Evolutionary conservation across 2,329 filamentous ascomycete genomes (phyloP).

Genomic region (Ceratocystis diversiconidia): DNA sequence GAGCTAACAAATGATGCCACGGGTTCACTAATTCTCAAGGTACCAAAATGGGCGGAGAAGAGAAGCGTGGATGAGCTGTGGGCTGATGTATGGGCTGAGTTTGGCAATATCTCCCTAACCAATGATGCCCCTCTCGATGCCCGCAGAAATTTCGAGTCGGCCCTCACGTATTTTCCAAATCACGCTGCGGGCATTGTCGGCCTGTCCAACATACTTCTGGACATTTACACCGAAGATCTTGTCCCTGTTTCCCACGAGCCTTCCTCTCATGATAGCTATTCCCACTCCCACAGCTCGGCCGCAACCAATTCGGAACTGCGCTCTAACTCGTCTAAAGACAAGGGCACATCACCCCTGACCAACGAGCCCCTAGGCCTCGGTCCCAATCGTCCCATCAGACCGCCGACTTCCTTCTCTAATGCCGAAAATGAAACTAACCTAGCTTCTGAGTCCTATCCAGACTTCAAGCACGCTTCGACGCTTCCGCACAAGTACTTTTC

Average conservation of each 20-base stretch:
- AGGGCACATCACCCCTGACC: not conserved
- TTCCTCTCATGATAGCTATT: not conserved
- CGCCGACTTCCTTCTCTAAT: not conserved
- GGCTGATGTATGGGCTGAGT: constrained; percentile 71
- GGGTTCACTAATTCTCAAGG: constrained; percentile 46
- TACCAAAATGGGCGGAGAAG: constrained; percentile 61
- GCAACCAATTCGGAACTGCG: not conserved
- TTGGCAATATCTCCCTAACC: constrained; percentile 51
- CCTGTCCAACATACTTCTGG: constrained; percentile 70
- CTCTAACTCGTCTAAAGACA: not conserved
- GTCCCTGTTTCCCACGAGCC: constrained; percentile 30
- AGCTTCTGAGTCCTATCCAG: constrained; percentile 19
- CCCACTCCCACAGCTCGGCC: constrained; percentile 26
- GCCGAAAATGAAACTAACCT: constrained; percentile 10
- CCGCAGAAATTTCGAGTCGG: constrained; percentile 65
- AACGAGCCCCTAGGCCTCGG: constrained; percentile 16
- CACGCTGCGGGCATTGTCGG: constrained; percentile 70
- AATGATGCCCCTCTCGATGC: constrained; percentile 53
- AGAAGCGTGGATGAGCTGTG: constrained; percentile 73
- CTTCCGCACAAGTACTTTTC: constrained; percentile 30
- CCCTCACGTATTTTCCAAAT: constrained; percentile 63
- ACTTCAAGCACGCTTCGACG: constrained; percentile 15
- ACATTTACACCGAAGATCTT: constrained; percentile 61
- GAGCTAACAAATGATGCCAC: constrained; percentile 49
- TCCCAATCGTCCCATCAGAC: constrained; percentile 12